Percentiles rank a stretch among this genome's conserved stretches.
Conservation (phyloP, 441 rosid species). For the Adansonia madagascariensis region DNA sequence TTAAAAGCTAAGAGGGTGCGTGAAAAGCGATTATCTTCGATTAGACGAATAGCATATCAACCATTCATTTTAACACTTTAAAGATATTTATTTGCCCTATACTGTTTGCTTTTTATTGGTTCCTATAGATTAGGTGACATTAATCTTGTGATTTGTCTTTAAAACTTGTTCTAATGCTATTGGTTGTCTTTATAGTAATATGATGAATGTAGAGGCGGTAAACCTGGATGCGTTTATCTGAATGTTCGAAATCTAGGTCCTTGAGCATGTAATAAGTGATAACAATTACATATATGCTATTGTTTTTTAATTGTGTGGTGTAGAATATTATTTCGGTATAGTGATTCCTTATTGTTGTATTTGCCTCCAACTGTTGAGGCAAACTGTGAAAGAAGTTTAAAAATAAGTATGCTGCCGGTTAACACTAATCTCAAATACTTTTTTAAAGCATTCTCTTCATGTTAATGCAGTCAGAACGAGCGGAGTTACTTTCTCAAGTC, state of each 20-base stretch:
- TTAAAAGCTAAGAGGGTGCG: constrained; percentile 69
- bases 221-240: neutral
- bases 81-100: neutral
- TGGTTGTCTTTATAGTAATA: neutral
- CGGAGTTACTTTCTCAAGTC: constrained; percentile 54
- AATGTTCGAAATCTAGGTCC: neutral
- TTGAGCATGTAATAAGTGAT: neutral
- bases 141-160: neutral
- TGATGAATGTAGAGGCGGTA: neutral
- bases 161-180: neutral
- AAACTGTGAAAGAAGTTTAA: neutral
- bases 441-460: constrained; percentile 16
- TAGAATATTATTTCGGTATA: neutral
- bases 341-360: neutral
- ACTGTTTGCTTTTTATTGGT: neutral
- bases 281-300: neutral
- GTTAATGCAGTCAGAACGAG: constrained; percentile 54
- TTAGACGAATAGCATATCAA: neutral
- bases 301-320: neutral
- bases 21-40: constrained; percentile 25
- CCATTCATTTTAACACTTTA: neutral
- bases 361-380: constrained; percentile 3
- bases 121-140: neutral
- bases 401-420: neutral
- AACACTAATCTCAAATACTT: neutral